A percentile compares a stretch with the other conserved stretches of the same genome.
Conservation (phyloP, 352 stramenopile species). For the Phytophthora foliorum region DNA sequence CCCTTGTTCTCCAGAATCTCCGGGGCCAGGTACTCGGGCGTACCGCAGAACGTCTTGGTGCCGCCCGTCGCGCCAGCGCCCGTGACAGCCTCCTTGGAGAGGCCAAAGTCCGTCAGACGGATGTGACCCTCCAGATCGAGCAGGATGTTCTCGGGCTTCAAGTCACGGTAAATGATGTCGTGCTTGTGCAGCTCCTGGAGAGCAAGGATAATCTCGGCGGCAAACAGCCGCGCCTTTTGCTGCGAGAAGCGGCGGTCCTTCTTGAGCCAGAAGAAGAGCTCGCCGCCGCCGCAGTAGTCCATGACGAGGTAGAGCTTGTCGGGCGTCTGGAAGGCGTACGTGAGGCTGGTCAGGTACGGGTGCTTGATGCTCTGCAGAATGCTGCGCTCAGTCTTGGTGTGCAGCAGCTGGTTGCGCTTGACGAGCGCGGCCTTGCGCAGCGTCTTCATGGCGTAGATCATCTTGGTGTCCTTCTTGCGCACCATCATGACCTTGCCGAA, state of each 20-base stretch:
- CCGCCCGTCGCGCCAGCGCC: slow-evolving; percentile 80
- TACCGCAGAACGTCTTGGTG: slow-evolving; percentile 94
- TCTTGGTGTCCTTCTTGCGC: slow-evolving; percentile 93
- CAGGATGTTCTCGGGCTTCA: slow-evolving; percentile 97
- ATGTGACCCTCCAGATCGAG: slow-evolving; percentile 96
- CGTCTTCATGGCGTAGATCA: slow-evolving; percentile 97
- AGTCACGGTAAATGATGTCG: slow-evolving; percentile 97
- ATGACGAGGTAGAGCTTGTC: slow-evolving; percentile 96
- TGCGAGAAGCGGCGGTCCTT: slow-evolving; percentile 95
- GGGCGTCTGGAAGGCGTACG: slow-evolving; percentile 91
- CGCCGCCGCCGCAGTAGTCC: slow-evolving; percentile 95
- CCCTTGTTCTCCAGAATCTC: slow-evolving; percentile 96
- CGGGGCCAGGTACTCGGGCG: slow-evolving; percentile 95
- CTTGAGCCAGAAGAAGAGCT: slow-evolving; percentile 97
- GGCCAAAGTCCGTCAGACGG: slow-evolving; percentile 95
- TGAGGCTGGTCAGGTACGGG: slow-evolving; percentile 90
- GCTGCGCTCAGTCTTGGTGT: slow-evolving; percentile 95
- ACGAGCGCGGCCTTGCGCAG: slow-evolving; percentile 94
- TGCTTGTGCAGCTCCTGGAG: slow-evolving; percentile 94
- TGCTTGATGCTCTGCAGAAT: slow-evolving; percentile 95
- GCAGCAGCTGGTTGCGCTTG: slow-evolving; percentile 94
- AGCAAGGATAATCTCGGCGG: slow-evolving; percentile 94
- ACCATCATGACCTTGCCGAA: slow-evolving; percentile 98
- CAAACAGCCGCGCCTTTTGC: slow-evolving; percentile 93
- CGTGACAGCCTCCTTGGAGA: slow-evolving; percentile 94